Evolutionary conservation across 2,329 filamentous ascomycete species (phyloP).

Genomic region (Diaporthe ampelina): DNA sequence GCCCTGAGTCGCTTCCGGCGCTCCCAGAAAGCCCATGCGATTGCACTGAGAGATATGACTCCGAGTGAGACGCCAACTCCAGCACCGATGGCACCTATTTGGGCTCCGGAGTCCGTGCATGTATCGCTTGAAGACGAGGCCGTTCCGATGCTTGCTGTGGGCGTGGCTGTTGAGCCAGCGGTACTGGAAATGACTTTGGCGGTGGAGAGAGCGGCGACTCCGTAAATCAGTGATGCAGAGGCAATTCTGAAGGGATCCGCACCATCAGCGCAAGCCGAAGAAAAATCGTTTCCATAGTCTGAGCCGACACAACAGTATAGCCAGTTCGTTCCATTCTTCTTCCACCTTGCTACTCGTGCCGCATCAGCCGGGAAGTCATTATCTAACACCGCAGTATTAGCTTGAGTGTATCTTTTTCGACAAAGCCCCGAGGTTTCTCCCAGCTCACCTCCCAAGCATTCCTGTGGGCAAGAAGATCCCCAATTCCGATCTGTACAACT

Average conservation of each 20-base stretch:
- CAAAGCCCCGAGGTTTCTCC: too few relatives aligned
- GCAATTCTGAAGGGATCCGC: background rate
- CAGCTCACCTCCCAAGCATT: constrained; percentile 3
- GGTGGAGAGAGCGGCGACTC: too few relatives aligned
- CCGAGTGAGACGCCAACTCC: too few relatives aligned
- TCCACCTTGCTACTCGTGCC: background rate
- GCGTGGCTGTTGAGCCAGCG: too few relatives aligned
- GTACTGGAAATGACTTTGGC: too few relatives aligned
- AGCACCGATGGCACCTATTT: too few relatives aligned
- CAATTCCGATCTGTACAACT: constrained; percentile 18
- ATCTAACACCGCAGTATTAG: background rate
- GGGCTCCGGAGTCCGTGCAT: too few relatives aligned
- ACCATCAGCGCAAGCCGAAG: background rate
- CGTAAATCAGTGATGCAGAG: background rate
- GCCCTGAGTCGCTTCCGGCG: too few relatives aligned
- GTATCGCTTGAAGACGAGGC: too few relatives aligned
- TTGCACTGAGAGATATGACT: too few relatives aligned
- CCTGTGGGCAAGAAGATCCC: background rate
- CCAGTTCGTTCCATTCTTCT: background rate
- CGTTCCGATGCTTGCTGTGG: too few relatives aligned
- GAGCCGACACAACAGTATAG: constrained; percentile 8
- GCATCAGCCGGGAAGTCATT: constrained; percentile 8
- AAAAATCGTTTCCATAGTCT: background rate
- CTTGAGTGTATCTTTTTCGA: background rate
- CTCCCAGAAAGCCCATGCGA: too few relatives aligned